Evolutionary conservation across 805 yeast genomes (phyloP).

Genomic region (Candida dendrica): DNA sequence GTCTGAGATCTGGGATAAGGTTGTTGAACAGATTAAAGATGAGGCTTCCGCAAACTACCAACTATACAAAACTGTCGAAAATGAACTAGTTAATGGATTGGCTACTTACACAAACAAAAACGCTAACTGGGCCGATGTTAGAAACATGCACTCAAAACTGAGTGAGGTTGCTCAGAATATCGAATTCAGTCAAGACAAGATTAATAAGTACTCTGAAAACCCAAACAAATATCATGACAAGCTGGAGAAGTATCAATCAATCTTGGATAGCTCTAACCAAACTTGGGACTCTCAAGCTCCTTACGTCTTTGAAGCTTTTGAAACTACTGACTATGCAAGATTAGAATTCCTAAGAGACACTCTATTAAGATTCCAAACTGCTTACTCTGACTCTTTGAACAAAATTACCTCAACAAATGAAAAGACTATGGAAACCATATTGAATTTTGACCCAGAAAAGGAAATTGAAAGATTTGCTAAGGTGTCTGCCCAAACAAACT

Average conservation of each 20-base stretch:
- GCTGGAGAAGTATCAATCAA: conserved; percentile 30
- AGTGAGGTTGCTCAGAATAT: conserved; percentile 35
- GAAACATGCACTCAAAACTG: conserved; percentile 35
- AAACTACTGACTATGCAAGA: conserved; percentile 60
- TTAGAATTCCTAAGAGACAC: conserved; percentile 56
- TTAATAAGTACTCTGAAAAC: conserved; percentile 26
- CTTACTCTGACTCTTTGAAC: conserved; percentile 45
- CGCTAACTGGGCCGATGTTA: conserved; percentile 46
- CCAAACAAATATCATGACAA: conserved; percentile 16
- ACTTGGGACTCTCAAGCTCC: conserved; percentile 80
- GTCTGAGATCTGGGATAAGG: conserved; percentile 36
- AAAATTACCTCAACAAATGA: conserved; percentile 46
- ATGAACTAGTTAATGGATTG: conserved; percentile 50
- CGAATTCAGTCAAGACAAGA: conserved; percentile 33
- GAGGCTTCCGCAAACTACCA: conserved; percentile 46
- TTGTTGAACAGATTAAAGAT: conserved; percentile 31
- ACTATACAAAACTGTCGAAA: conserved; percentile 37
- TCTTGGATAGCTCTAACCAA: conserved; percentile 36
- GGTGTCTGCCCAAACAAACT: conserved; percentile 24
- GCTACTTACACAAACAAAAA: conserved; percentile 46
- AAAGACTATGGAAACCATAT: conserved; percentile 53
- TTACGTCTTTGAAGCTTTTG: conserved; percentile 65
- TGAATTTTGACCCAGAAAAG: conserved; percentile 54
- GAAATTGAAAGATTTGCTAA: conserved; percentile 53
- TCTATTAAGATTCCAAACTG: conserved; percentile 58